phyloP scores from a whole-genome alignment of 2,329 filamentous ascomycete genomes.

The Dactylonectria macrodidyma region DNA sequence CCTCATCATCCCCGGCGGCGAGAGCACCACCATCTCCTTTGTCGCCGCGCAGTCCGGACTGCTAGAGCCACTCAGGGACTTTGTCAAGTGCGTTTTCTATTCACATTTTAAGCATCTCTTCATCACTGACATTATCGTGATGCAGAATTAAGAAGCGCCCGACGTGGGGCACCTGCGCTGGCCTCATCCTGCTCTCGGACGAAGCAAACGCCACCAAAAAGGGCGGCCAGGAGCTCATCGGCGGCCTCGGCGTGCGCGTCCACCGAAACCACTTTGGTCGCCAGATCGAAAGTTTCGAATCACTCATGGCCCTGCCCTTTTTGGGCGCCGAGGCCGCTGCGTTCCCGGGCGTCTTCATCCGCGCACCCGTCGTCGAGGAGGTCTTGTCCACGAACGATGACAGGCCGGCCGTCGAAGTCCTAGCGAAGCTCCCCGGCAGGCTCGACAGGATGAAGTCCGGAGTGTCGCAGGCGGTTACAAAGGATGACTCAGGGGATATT shows the following conservation, averaged over 20 bases:
- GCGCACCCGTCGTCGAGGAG: conserved; percentile 92
- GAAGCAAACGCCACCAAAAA: conserved; percentile 90
- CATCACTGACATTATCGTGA: background rate
- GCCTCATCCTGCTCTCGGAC: conserved; percentile 91
- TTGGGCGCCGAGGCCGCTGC: conserved; percentile 58
- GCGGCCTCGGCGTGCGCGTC: conserved; percentile 90
- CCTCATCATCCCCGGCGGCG: conserved; percentile 92
- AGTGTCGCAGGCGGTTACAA: conserved; percentile 55
- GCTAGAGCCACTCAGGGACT: conserved; percentile 86
- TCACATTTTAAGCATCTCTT: too few species aligned
- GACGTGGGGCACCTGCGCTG: conserved; percentile 96
- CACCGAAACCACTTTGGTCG: conserved; percentile 96
- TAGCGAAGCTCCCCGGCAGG: conserved; percentile 65
- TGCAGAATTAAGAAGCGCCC: conserved; percentile 80
- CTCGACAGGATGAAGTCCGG: conserved; percentile 56
- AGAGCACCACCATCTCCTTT: conserved; percentile 93
- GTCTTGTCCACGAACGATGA: conserved; percentile 65
- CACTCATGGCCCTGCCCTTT: conserved; percentile 81
- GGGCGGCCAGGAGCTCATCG: conserved; percentile 93
- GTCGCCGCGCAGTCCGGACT: conserved; percentile 87
- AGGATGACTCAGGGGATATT: conserved; percentile 77
- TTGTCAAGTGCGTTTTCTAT: conserved; percentile 81
- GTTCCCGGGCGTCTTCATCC: conserved; percentile 92
- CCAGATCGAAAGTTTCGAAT: conserved; percentile 92
- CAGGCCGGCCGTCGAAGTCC: conserved; percentile 61